phyloP scores from a whole-genome alignment of 1,139 yeast species.

The Taiozyma sp. region DNA sequence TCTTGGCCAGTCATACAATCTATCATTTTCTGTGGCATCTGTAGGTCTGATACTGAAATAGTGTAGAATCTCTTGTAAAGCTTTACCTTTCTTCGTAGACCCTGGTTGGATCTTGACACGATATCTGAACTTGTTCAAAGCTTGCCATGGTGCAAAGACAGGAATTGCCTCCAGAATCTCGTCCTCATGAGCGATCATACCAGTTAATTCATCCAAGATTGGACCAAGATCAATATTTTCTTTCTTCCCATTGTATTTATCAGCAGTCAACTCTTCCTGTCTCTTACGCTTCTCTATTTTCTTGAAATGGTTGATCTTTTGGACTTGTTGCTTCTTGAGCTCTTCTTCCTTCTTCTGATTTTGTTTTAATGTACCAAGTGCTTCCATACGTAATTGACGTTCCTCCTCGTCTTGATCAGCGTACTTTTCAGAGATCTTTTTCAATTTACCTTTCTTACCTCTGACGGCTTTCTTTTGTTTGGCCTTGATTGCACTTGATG shows the following conservation, averaged over 20 bases:
- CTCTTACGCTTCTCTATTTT: constrained; percentile 36
- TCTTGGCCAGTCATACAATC: constrained; percentile 62
- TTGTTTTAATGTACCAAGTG: constrained; percentile 71
- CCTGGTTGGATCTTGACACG: constrained; percentile 89
- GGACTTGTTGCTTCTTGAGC: constrained; percentile 31
- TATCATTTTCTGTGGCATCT: constrained; percentile 45
- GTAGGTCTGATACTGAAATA: constrained; percentile 52
- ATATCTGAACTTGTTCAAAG: constrained; percentile 69
- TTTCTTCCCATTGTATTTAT: constrained; percentile 36
- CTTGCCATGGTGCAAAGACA: constrained; percentile 89
- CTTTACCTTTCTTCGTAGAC: constrained; percentile 81
- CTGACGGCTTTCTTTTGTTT: constrained; percentile 42
- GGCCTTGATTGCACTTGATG: constrained; percentile 16
- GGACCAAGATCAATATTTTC: constrained; percentile 26
- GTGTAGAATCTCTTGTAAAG: constrained; percentile 61
- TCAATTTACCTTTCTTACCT: constrained; percentile 80
- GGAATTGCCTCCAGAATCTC: constrained; percentile 60
- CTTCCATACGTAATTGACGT: constrained; percentile 63
- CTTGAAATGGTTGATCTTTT: constrained; percentile 25
- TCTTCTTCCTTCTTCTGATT: constrained; percentile 31
- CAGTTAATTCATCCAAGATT: constrained; percentile 33
- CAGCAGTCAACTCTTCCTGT: constrained; percentile 46
- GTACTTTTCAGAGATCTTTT: constrained; percentile 78
- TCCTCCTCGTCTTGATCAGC: constrained; percentile 93
- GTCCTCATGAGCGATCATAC: constrained; percentile 32